phyloP scores from a whole-genome alignment of 1,284 basidiomycete genomes.

The Vanrija sp. region DNA sequence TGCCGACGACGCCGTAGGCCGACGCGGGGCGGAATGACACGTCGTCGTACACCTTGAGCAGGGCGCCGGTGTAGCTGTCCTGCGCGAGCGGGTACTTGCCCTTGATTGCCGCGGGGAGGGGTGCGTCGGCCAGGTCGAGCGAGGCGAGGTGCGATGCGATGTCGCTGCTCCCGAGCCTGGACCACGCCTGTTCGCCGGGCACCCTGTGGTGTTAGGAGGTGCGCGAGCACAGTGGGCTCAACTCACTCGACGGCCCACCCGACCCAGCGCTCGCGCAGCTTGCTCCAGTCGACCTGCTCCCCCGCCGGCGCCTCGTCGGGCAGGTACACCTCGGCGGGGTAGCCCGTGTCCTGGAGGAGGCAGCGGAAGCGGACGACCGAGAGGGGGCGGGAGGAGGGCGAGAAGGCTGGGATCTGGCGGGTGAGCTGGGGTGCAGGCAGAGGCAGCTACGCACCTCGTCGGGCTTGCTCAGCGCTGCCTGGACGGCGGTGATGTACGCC shows the following conservation, averaged over 20 bases:
- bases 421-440: neutral
- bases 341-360: slow-evolving; percentile 48
- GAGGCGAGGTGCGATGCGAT: neutral
- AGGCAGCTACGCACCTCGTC: slow-evolving; percentile 10
- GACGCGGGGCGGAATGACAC: slow-evolving; percentile 39
- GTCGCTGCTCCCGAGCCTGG: neutral
- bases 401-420: slow-evolving; percentile 29
- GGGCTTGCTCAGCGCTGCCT: slow-evolving; percentile 9
- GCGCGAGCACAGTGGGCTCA: neutral
- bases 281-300: slow-evolving; percentile 26
- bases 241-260: slow-evolving; percentile 48
- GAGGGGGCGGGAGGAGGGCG: slow-evolving; percentile 21
- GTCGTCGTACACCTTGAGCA: slow-evolving; percentile 48
- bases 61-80: slow-evolving; percentile 32
- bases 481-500: slow-evolving; percentile 6
- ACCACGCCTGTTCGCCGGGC: slow-evolving; percentile 40
- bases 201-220: slow-evolving; percentile 20
- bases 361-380: slow-evolving; percentile 42
- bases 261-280: slow-evolving; percentile 46
- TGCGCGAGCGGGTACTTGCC: slow-evolving; percentile 36
- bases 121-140: neutral
- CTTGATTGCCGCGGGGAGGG: slow-evolving; percentile 21
- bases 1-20: slow-evolving; percentile 36
- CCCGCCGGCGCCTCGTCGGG: slow-evolving; percentile 13
- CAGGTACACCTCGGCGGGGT: slow-evolving; percentile 46